Evolutionary conservation across 2,329 filamentous ascomycete genomes (phyloP), one percentile per base, ranked within the genome.

Genomic region (Penicillium oxalicum): DNA sequence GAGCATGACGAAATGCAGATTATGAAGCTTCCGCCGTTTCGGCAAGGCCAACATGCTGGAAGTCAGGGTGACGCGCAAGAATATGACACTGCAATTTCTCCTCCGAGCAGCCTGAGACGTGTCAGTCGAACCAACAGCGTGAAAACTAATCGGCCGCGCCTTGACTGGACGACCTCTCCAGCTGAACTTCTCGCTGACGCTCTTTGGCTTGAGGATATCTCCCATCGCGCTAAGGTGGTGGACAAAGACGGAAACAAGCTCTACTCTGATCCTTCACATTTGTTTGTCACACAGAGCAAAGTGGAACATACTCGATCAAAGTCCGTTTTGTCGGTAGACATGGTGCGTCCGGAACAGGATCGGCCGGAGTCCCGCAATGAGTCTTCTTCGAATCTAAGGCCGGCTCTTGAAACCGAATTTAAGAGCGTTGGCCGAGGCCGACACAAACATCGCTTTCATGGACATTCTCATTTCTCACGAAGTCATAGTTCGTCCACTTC

Each of bases 111-210:
- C 66, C n/a, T 73, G 67, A 39, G 67, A 65, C 47, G 68, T 73
- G 52, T 57, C 13, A 69, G 63, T 37, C 70, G 71, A 13, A 71
- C 71, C 9, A 69, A 67, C 40, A 69, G 63, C 29, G 72, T 75
- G 9, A 89, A 89, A 52, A 73, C 81, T 3, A 82, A 83, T 48
- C 81, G 89, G 42, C 84, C 87, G 1, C 81, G 88, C 50, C 82
- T 90, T 25, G 90, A 95, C 62, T 97, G 93, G 93, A 78, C 81
- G 35, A 81, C 91, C 13, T 81, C 86, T 39, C 88, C 91, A 0
- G 84, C 87, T 48, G 91, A 97, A 64, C 78, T 96, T 67, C 74
- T 97, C 40, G 91, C 91, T 4, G 93, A 98, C 71, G 78, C 86
- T 1, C 88, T 91, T 61, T 98, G 93, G 93, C 72, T 94, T 24